Conservation (phyloP, 83 land plant genomes). For the Picea mariana region DNA sequence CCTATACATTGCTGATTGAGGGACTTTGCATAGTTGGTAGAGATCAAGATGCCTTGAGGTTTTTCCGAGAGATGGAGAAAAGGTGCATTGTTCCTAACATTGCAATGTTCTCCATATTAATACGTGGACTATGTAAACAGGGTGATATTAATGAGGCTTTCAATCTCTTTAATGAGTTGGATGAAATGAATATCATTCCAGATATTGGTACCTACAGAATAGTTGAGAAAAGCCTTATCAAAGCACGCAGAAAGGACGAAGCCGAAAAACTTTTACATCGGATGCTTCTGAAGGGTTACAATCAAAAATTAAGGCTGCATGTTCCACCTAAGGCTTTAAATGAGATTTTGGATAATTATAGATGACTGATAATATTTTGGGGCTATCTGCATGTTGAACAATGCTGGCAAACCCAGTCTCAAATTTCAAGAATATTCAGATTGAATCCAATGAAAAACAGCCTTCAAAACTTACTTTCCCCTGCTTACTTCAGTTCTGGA, state of each 20-base stretch:
- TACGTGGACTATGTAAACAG: background rate
- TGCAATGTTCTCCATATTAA: background rate
- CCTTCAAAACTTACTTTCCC: no score
- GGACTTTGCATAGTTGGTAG: background rate
- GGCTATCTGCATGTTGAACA: no score
- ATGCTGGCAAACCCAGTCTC: no score
- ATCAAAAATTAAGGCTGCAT: background rate
- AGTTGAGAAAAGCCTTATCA: background rate
- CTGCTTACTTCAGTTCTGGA: no score
- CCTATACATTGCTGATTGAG: background rate
- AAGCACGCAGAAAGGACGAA: background rate
- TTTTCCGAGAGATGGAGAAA: background rate
- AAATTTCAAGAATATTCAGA: no score
- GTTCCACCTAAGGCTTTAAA: background rate
- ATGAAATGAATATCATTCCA: background rate
- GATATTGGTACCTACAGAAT: background rate
- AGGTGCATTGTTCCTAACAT: background rate
- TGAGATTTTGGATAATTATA: background rate
- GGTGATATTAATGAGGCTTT: conserved; percentile 2
- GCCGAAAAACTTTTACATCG: background rate
- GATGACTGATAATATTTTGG: background rate
- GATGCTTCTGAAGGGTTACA: conserved; percentile 7
- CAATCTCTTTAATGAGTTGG: background rate
- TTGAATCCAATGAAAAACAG: no score
- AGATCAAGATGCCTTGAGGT: background rate